Evolutionary conservation across 1,284 basidiomycete species (phyloP).

Genomic region (Porogramme epimiltina): DNA sequence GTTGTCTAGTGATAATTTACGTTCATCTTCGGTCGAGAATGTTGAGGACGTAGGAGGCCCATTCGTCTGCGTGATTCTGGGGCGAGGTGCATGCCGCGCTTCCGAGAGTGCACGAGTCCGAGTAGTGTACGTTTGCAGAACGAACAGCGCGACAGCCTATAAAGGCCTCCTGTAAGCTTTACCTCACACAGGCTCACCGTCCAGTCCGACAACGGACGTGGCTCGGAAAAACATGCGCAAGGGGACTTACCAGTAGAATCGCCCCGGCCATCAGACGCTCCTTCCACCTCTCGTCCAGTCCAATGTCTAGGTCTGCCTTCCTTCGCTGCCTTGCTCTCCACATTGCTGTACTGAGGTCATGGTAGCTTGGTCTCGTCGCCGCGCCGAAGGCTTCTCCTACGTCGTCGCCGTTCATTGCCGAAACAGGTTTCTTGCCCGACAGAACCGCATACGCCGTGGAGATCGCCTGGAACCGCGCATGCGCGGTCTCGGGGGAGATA

Average conservation of each 20-base stretch:
- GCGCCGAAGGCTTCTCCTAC: conserved; percentile 32
- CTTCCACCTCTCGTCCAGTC: conserved; percentile 53
- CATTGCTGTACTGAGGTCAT: conserved; percentile 33
- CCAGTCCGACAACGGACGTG: neutral
- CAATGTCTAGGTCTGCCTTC: conserved; percentile 37
- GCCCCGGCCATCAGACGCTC: conserved; percentile 53
- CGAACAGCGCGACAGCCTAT: conserved; percentile 28
- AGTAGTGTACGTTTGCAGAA: conserved; percentile 29
- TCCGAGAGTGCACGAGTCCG: conserved; percentile 23
- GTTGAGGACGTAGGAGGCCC: too few species aligned
- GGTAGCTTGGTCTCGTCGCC: conserved; percentile 31
- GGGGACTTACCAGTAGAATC: conserved; percentile 46
- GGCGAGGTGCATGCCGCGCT: conserved; percentile 1
- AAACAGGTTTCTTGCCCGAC: conserved; percentile 33
- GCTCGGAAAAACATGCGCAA: too few species aligned
- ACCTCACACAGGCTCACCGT: neutral
- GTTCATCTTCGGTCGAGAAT: too few species aligned
- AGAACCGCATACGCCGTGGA: conserved; percentile 61
- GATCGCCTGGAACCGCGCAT: conserved; percentile 64
- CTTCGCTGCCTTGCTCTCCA: conserved; percentile 44
- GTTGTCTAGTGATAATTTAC: too few species aligned
- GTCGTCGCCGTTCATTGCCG: conserved; percentile 34
- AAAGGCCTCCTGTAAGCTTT: neutral
- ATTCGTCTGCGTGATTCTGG: too few species aligned
- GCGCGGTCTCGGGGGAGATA: conserved; percentile 47